These are phyloP conservation scores for Fusarium mangiferae DNA, from an alignment of 2,329 filamentous ascomycete species.

Conservation along the genomic window DNA sequence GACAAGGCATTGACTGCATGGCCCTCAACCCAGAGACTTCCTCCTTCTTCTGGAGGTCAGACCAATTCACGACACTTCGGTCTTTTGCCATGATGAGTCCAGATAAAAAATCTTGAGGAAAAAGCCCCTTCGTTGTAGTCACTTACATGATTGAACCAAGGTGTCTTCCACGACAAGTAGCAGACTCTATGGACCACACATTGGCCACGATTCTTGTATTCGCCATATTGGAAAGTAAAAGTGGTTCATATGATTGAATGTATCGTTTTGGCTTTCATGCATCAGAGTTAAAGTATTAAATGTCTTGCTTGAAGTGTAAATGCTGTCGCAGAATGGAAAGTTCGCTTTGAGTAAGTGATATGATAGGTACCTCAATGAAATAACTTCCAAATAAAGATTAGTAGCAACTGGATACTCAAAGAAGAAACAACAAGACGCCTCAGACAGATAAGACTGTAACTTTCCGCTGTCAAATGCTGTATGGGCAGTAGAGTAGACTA, in stretches of 20 bases:
- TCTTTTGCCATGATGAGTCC: neutral
- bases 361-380: neutral
- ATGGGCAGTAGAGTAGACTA: neutral
- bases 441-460: slow-evolving; percentile 3
- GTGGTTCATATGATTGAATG: neutral
- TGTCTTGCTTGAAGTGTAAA: neutral
- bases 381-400: slow-evolving; percentile 83
- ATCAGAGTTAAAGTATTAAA: neutral
- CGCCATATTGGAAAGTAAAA: neutral
- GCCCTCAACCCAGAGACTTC: neutral
- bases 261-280: neutral
- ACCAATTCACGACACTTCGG: neutral
- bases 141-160: neutral
- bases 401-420: slow-evolving; percentile 79
- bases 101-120: neutral
- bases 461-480: neutral
- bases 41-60: neutral
- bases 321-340: too few relatives aligned
- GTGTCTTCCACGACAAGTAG: neutral
- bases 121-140: neutral
- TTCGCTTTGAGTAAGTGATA: neutral
- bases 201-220: fast-evolving
- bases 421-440: neutral
- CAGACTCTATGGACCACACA: neutral
- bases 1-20: neutral